Evolutionary conservation across 768 basidiomycete species (phyloP).

Genomic region (Dentipellis fragilis): DNA sequence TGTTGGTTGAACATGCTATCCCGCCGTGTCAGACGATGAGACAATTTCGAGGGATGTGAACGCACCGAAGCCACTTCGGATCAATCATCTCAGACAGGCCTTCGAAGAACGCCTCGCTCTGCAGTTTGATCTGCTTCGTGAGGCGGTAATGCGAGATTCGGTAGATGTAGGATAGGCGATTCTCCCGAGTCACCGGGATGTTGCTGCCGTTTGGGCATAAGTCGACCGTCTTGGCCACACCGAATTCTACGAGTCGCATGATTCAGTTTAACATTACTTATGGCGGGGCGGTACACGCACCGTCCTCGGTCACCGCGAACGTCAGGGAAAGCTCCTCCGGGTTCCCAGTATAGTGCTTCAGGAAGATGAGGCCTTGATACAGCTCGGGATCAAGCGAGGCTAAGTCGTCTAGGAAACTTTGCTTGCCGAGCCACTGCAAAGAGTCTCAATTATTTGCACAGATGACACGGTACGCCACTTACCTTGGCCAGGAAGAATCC

Average conservation of each 20-base stretch:
- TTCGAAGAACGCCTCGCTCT: constrained; percentile 82
- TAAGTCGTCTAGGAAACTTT: constrained; percentile 89
- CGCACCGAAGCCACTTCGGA: constrained; percentile 74
- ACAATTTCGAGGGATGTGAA: background rate
- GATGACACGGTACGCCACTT: constrained; percentile 2
- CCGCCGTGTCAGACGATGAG: background rate
- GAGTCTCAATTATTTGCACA: background rate
- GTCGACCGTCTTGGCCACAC: constrained; percentile 63
- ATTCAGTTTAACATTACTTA: background rate
- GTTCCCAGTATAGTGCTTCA: constrained; percentile 86
- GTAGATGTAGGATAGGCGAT: constrained; percentile 83
- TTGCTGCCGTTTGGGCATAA: constrained; percentile 77
- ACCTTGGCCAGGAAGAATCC: constrained; percentile 91
- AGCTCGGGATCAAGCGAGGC: constrained; percentile 86
- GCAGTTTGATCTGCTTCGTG: constrained; percentile 77
- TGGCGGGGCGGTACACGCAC: constrained; percentile 28
- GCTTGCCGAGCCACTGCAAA: constrained; percentile 78
- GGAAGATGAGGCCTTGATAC: constrained; percentile 83
- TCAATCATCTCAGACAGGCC: constrained; percentile 91
- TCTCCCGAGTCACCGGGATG: constrained; percentile 79
- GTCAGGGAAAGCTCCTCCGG: constrained; percentile 84
- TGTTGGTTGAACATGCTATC: constrained; percentile 93
- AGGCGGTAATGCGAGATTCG: constrained; percentile 83
- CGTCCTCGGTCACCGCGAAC: constrained; percentile 82
- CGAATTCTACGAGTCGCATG: constrained; percentile 54